A percentile compares a stretch with the other conserved stretches of the same genome.
These are phyloP conservation scores for Volvariella volvacea DNA, from an alignment of 1,284 basidiomycete genomes.

Conservation along the genomic window DNA sequence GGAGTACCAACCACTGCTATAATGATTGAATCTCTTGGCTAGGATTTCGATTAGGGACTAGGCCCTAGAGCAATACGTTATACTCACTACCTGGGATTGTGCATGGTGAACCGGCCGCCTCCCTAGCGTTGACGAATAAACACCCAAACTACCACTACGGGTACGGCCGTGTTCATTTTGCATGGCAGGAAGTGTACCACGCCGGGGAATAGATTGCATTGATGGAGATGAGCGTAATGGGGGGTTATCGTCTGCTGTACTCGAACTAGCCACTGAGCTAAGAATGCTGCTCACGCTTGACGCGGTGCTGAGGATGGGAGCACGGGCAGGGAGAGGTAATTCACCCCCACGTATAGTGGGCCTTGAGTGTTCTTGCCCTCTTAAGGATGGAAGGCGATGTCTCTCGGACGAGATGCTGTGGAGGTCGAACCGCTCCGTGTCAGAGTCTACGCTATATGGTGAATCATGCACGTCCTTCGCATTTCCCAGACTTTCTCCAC, in stretches of 20 bases:
- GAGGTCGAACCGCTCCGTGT: slow-evolving; percentile 44
- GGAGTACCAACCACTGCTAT: slow-evolving; percentile 62
- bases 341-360: slow-evolving; percentile 42
- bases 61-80: too few relatives aligned
- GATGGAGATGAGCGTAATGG: slow-evolving; percentile 35
- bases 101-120: too few relatives aligned
- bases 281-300: slow-evolving; percentile 34
- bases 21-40: slow-evolving; percentile 27
- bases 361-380: slow-evolving; percentile 26
- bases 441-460: slow-evolving; percentile 39
- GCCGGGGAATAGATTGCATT: slow-evolving; percentile 31
- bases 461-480: slow-evolving; percentile 32
- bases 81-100: too few relatives aligned
- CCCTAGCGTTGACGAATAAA: slow-evolving; percentile 22
- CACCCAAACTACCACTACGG: slow-evolving; percentile 52
- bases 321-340: slow-evolving; percentile 47
- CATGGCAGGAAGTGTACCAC: slow-evolving; percentile 18
- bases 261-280: slow-evolving; percentile 24
- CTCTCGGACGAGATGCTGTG: slow-evolving; percentile 25
- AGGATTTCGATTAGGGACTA: too few relatives aligned
- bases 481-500: slow-evolving; percentile 50
- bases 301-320: slow-evolving; percentile 33
- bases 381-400: slow-evolving; percentile 30
- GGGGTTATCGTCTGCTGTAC: slow-evolving; percentile 28
- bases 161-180: slow-evolving; percentile 30